phyloP scores from a whole-genome alignment of 2,329 filamentous ascomycete species.

The Colletotrichum paranaense region DNA sequence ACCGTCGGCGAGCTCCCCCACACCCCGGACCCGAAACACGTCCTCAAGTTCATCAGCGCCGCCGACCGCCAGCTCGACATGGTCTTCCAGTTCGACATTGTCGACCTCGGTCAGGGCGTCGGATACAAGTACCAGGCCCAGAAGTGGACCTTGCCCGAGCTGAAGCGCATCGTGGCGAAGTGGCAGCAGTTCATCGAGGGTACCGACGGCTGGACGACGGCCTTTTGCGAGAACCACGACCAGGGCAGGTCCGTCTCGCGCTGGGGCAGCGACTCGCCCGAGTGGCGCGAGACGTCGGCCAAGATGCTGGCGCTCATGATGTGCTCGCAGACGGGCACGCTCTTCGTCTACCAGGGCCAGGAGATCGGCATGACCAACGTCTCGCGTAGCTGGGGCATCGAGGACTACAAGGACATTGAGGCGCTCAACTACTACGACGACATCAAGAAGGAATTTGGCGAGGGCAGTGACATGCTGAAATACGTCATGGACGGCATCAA shows the following conservation, averaged over 20 bases:
- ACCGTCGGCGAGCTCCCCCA: conserved; percentile 77
- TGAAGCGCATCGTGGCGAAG: conserved; percentile 60
- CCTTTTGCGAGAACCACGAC: conserved; percentile 72
- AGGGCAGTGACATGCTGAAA: conserved; percentile 49
- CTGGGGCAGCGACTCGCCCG: conserved; percentile 58
- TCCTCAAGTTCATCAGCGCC: conserved; percentile 70
- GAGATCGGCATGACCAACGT: conserved; percentile 68
- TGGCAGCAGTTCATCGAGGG: conserved; percentile 64
- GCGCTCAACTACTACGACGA: conserved; percentile 57
- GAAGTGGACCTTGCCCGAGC: conserved; percentile 57
- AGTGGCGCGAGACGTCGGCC: conserved; percentile 56
- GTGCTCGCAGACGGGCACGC: conserved; percentile 59
- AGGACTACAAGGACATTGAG: conserved; percentile 62
- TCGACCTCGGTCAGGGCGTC: conserved; percentile 68
- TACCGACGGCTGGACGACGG: conserved; percentile 67
- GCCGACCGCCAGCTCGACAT: conserved; percentile 72
- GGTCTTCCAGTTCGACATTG: conserved; percentile 76
- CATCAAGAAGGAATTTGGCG: conserved; percentile 61
- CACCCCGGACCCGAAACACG: conserved; percentile 67
- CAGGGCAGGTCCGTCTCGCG: conserved; percentile 66
- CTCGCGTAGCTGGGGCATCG: conserved; percentile 58
- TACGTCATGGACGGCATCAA: conserved; percentile 64
- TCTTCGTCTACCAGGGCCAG: conserved; percentile 69
- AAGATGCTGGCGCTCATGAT: conserved; percentile 65
- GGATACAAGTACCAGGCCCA: conserved; percentile 60